Conservation (phyloP, 2,329 filamentous ascomycete species). For the Paraphaeosphaeria minitans region DNA sequence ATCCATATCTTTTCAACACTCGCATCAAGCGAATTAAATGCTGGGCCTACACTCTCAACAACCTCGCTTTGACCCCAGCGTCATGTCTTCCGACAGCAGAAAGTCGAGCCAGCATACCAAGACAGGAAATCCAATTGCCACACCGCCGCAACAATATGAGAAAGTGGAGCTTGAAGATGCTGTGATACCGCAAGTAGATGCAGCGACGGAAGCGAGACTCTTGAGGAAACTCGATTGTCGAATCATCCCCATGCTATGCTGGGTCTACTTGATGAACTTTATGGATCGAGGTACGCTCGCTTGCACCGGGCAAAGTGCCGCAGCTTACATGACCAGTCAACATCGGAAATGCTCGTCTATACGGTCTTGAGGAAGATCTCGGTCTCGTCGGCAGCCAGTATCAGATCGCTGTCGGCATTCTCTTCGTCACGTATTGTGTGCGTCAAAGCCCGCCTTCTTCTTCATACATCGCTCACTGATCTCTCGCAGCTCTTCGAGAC, state of each 20-base stretch:
- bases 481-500: conserved; percentile 53
- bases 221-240: conserved; percentile 56
- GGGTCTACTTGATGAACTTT: conserved; percentile 55
- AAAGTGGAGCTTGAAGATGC: conserved; percentile 1
- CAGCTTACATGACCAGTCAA: conserved; percentile 13
- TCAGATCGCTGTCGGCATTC: conserved; percentile 28
- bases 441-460: conserved; percentile 51
- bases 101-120: neutral
- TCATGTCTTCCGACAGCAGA: conserved; percentile 3
- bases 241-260: conserved; percentile 60
- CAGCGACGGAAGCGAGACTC: conserved; percentile 52
- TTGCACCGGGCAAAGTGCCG: neutral
- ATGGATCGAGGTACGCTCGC: conserved; percentile 53
- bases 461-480: conserved; percentile 59
- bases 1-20: neutral
- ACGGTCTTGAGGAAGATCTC: conserved; percentile 16
- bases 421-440: conserved; percentile 15
- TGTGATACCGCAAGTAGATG: conserved; percentile 42
- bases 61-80: neutral
- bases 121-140: neutral
- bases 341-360: conserved; percentile 51
- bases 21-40: neutral
- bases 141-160: neutral
- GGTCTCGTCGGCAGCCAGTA: conserved; percentile 28
- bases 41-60: neutral